Evolutionary conservation across 768 basidiomycete genomes (phyloP), one percentile per base, ranked within the genome.

Genomic region (Clitopilus passeckerianus): DNA sequence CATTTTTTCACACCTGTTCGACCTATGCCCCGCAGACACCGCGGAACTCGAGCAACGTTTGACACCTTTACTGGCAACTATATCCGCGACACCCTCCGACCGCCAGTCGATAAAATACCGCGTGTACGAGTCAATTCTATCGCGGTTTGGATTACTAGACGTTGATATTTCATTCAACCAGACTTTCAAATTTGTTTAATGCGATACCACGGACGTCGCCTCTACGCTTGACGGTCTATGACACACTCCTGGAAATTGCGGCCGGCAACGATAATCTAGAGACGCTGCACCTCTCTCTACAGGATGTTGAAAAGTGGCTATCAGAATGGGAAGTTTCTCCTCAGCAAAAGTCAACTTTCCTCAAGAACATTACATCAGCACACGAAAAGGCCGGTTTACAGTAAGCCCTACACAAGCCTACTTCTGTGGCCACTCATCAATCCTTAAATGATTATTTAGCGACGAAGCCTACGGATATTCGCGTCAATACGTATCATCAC

Each of bases 171-270:
- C 64, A 34, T 23, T 56, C 59, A 41, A 41, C 8, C 63, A 93
- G 92, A 66, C 74, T 93, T 9, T 86, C 92, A 22, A 93, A 92
- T 68, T 71, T 93, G 30, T 93, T 92, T 80, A 93, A 94, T 66
- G 80, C 87, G 10, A 72, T 86, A 12, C 87, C 91, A 23, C 82
- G 83, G 58, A 77, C 74, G 53, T 93, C 91, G 2, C 70, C 84
- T 15, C 74, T 89, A 58, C 86, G 92, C 5, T 72, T 84, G 30
- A 67, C 76, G 6, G 87, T 91, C 20, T 90, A 87, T 65, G 79
- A 73, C 18, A 73, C 82, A 8, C 80, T 93, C 18, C 72, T 94
- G 22, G 72, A 82, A 22, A 68, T 86, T 52, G 86, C 90, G 6
- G 75, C 75, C 23, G 70, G 76, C 20, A 85, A 86, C 62, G 82